These are phyloP conservation scores for Chaetomium sp. DNA, from an alignment of 2,329 filamentous ascomycete species.

Conservation along the genomic window DNA sequence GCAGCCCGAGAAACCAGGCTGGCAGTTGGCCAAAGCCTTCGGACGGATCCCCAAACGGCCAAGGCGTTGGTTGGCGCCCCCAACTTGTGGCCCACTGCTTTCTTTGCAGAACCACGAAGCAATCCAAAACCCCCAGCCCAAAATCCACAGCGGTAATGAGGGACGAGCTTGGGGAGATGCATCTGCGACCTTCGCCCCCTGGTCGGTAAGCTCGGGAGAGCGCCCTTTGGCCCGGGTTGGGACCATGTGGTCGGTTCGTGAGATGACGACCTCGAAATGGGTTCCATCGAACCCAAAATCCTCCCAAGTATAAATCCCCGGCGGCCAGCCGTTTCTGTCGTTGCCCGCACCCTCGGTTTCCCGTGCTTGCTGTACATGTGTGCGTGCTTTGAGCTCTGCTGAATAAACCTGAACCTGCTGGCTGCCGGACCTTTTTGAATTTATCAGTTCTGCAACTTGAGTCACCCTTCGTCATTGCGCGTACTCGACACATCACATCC, in stretches of 20 bases:
- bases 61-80: neutral
- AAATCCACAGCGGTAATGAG: neutral
- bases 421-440: too few relatives aligned
- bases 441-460: too few relatives aligned
- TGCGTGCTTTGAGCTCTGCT: too few relatives aligned
- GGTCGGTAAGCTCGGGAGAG: constrained; percentile 4
- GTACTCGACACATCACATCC: too few relatives aligned
- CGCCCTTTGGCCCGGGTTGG: constrained; percentile 1
- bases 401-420: too few relatives aligned
- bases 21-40: too few relatives aligned
- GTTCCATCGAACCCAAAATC: neutral
- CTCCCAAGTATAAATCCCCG: neutral
- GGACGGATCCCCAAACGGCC: neutral
- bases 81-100: neutral
- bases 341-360: neutral
- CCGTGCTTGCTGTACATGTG: too few relatives aligned
- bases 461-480: too few relatives aligned
- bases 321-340: neutral
- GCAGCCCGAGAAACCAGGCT: too few relatives aligned
- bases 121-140: neutral
- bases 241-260: constrained; percentile 4
- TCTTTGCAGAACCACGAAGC: neutral
- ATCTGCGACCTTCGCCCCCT: constrained; percentile 3
- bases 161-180: constrained; percentile 1
- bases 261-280: constrained; percentile 1